These are phyloP conservation scores for Nannizzia gypsea DNA, from an alignment of 2,329 filamentous ascomycete genomes.

Conservation along the genomic window DNA sequence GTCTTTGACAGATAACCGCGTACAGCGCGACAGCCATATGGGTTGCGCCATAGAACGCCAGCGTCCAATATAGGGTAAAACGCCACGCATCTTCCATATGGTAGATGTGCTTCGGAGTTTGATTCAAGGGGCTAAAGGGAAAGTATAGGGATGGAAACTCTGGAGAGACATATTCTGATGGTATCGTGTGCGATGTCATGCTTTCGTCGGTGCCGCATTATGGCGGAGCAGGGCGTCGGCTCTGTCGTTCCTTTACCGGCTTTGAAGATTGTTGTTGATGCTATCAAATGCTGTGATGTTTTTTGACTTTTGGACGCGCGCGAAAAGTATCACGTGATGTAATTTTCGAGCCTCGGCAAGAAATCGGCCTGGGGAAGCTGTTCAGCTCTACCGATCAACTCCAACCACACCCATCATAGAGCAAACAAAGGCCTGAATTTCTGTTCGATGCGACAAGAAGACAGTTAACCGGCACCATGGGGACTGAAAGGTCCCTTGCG, in stretches of 20 bases:
- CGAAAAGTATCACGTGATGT: background rate
- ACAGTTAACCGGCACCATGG: conserved; percentile 31
- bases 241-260: background rate
- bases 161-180: conserved; percentile 52
- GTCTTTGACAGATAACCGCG: conserved; percentile 58
- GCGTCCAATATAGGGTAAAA: conserved; percentile 77
- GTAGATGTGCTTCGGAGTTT: conserved; percentile 56
- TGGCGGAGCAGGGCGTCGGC: background rate
- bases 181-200: background rate
- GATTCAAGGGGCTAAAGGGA: conserved; percentile 45
- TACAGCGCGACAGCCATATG: conserved; percentile 61
- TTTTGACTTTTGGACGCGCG: background rate
- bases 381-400: background rate
- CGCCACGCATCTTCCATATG: conserved; percentile 68
- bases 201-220: background rate
- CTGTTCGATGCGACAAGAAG: background rate
- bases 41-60: conserved; percentile 64
- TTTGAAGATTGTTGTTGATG: background rate
- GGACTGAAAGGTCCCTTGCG: conserved; percentile 49
- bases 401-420: background rate
- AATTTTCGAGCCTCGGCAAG: background rate
- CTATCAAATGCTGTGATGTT: background rate
- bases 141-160: conserved; percentile 74
- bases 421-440: background rate
- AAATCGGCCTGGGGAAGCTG: background rate